These are phyloP conservation scores for Knoxdaviesia capensis DNA, from an alignment of 2,329 filamentous ascomycete genomes.

Conservation along the genomic window DNA sequence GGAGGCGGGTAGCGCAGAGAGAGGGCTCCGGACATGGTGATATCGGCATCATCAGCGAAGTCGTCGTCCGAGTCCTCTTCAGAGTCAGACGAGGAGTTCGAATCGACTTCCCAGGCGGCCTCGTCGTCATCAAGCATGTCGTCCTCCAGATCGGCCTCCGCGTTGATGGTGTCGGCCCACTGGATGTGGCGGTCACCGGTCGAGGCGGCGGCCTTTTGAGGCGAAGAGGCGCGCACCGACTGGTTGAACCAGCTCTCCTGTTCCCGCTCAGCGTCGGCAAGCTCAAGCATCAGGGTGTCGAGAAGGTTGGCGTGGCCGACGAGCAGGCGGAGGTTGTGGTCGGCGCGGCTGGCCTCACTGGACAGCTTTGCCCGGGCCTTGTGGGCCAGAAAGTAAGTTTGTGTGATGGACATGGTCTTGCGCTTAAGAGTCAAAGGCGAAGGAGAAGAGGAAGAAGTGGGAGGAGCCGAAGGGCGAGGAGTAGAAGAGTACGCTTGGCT, in stretches of 20 bases:
- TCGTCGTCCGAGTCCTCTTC: no score
- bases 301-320: constrained; percentile 98
- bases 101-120: constrained; percentile 41
- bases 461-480: constrained; percentile 12
- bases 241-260: constrained; percentile 98
- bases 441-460: constrained; percentile 18
- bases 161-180: constrained; percentile 60
- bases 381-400: constrained; percentile 97
- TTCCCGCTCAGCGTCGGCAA: constrained; percentile 84
- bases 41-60: no score
- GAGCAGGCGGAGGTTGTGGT: constrained; percentile 86
- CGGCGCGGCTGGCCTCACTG: constrained; percentile 67
- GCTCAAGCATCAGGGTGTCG: constrained; percentile 78
- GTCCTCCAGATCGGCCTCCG: neutral
- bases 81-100: constrained; percentile 15
- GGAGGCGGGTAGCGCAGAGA: constrained; percentile 8
- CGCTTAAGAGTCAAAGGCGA: constrained; percentile 21
- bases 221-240: constrained; percentile 60
- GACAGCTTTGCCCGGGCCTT: constrained; percentile 93
- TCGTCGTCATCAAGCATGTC: constrained; percentile 55
- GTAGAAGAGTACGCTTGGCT: constrained; percentile 3
- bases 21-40: no score
- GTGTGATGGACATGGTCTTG: constrained; percentile 92
- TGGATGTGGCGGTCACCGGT: constrained; percentile 55
- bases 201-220: constrained; percentile 12